A percentile compares a stretch with the other conserved stretches of the same genome.
phyloP scores from a whole-genome alignment of 371 early-diverging fungal species.

The Conidiobolus incongruus region DNA sequence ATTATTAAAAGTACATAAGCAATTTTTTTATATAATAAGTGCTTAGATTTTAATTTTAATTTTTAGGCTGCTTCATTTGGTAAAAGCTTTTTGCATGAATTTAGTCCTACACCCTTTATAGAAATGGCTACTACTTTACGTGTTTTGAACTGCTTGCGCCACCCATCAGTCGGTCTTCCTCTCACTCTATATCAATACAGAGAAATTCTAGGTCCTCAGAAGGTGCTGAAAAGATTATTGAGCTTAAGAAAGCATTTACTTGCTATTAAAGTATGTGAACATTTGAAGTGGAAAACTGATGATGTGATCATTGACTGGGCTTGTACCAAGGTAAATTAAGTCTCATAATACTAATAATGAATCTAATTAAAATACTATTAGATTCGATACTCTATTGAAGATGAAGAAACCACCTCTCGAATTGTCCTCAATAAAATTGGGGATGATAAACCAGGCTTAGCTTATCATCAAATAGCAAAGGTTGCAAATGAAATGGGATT shows the following conservation, averaged over 20 bases:
- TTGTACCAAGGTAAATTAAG: constrained; percentile 45
- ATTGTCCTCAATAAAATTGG: constrained; percentile 55
- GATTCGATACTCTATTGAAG: constrained; percentile 62
- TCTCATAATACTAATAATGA: neutral
- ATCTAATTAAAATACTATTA: constrained; percentile 4
- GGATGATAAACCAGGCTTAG: constrained; percentile 35
- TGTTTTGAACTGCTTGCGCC: constrained; percentile 70
- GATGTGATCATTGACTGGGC: constrained; percentile 88
- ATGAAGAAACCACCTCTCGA: constrained; percentile 62
- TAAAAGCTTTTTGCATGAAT: constrained; percentile 67
- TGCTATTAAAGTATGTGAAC: constrained; percentile 66
- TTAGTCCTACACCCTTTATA: constrained; percentile 67
- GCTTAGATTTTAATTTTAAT: neutral
- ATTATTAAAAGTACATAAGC: constrained; percentile 30
- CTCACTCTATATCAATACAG: constrained; percentile 69
- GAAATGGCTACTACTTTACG: constrained; percentile 66
- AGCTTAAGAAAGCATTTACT: constrained; percentile 64
- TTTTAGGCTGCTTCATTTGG: constrained; percentile 82
- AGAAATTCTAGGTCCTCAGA: constrained; percentile 46
- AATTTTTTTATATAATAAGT: neutral
- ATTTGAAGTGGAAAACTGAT: constrained; percentile 52
- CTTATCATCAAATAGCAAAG: constrained; percentile 81
- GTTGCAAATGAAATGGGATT: constrained; percentile 73
- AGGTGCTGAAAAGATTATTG: constrained; percentile 55
- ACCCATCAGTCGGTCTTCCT: constrained; percentile 69